These are phyloP conservation scores for Leccinum longicurvipes DNA, from an alignment of 768 basidiomycete genomes.

Conservation along the genomic window DNA sequence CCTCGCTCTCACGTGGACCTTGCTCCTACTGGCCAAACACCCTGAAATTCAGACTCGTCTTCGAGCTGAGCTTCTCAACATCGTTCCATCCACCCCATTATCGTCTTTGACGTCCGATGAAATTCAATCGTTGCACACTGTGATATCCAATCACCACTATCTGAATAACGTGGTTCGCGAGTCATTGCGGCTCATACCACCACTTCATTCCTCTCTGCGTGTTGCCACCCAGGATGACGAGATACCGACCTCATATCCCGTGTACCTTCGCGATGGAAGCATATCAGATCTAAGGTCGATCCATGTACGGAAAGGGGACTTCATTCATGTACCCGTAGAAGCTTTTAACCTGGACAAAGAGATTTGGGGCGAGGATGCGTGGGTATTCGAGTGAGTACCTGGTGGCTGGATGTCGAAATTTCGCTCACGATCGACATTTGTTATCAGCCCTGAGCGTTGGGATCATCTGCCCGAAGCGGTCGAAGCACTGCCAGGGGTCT, in stretches of 20 bases:
- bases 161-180: slow-evolving; percentile 78
- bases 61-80: slow-evolving; percentile 58
- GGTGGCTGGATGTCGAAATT: not conserved
- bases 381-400: slow-evolving; percentile 68
- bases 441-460: slow-evolving; percentile 75
- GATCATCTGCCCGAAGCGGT: slow-evolving; percentile 70
- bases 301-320: slow-evolving; percentile 60
- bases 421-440: slow-evolving; percentile 1
- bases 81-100: slow-evolving; percentile 40
- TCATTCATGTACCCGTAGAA: slow-evolving; percentile 76
- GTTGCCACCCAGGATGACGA: slow-evolving; percentile 76
- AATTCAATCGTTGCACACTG: slow-evolving; percentile 54
- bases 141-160: slow-evolving; percentile 59
- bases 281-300: slow-evolving; percentile 42
- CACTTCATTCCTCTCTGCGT: slow-evolving; percentile 77
- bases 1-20: slow-evolving; percentile 78
- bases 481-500: slow-evolving; percentile 64
- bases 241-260: slow-evolving; percentile 66
- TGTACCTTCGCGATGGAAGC: slow-evolving; percentile 49
- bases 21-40: slow-evolving; percentile 70
- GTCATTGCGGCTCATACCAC: slow-evolving; percentile 72
- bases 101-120: slow-evolving; percentile 59
- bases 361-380: slow-evolving; percentile 79
- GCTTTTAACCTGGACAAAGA: slow-evolving; percentile 75
- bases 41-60: slow-evolving; percentile 66